Evolutionary conservation across 2,329 filamentous ascomycete species (phyloP).

Genomic region (Sporothrix dimorphospora): DNA sequence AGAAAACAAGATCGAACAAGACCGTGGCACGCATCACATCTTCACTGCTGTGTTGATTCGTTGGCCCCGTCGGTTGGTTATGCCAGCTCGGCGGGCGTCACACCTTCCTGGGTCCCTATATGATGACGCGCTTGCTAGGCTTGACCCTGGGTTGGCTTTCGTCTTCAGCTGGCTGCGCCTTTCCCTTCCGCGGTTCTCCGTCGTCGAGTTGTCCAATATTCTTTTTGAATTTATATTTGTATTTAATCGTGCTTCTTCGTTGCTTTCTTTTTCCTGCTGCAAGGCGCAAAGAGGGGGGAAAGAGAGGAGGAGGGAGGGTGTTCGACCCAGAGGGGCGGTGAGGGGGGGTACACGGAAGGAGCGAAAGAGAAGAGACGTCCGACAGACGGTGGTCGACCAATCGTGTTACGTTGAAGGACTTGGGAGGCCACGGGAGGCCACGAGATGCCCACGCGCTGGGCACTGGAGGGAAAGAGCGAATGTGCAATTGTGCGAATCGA

Average conservation of each 20-base stretch:
- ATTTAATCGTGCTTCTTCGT: not conserved
- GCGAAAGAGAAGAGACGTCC: conserved; percentile 19
- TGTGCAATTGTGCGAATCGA: not conserved
- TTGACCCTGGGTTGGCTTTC: not conserved
- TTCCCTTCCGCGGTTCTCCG: conserved; percentile 7
- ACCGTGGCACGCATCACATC: conserved; percentile 1
- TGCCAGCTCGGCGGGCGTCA: not conserved
- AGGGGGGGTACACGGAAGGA: conserved; percentile 11
- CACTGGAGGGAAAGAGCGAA: not conserved
- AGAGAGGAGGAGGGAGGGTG: not conserved
- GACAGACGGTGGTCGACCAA: not conserved
- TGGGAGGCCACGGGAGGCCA: not conserved
- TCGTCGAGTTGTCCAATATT: not conserved
- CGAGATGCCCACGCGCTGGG: not conserved
- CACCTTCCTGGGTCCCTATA: not conserved
- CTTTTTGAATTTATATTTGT: not conserved
- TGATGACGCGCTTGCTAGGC: not conserved
- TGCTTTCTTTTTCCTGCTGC: not conserved
- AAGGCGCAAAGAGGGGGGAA: conserved; percentile 17
- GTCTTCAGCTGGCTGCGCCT: not conserved
- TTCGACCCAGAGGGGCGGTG: conserved; percentile 27
- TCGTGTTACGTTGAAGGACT: not conserved
- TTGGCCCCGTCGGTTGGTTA: not conserved
- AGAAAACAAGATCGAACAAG: not conserved
- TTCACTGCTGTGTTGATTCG: not conserved